Evolutionary conservation across 2,329 filamentous ascomycete genomes (phyloP).

Genomic region (Colletotrichum scovillei): DNA sequence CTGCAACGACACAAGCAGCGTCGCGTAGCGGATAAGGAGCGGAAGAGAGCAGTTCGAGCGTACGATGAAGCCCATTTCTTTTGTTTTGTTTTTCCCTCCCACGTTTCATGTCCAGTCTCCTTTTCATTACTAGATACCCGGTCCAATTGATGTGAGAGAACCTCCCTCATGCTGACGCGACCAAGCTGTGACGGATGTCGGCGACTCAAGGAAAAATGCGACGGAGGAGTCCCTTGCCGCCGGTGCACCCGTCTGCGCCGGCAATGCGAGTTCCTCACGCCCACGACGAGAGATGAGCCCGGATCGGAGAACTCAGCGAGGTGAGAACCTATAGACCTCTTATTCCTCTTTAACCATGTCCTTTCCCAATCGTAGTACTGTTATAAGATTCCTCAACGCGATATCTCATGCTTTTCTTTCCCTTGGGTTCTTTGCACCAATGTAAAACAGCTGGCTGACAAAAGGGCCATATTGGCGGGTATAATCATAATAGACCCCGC

Average conservation of each 20-base stretch:
- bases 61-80: conserved; percentile 21
- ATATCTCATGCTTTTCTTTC: background rate
- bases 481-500: conserved; percentile 9
- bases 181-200: conserved; percentile 65
- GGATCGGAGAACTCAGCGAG: conserved; percentile 26
- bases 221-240: conserved; percentile 65
- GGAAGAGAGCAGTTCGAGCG: conserved; percentile 43
- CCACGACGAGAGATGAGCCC: conserved; percentile 43
- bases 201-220: conserved; percentile 67
- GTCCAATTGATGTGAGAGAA: background rate
- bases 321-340: background rate
- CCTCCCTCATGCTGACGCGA: conserved; percentile 30
- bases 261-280: conserved; percentile 59
- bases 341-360: background rate
- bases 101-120: no score
- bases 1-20: conserved; percentile 39
- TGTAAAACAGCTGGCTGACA: conserved; percentile 27
- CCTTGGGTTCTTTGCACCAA: conserved; percentile 16
- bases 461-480: background rate
- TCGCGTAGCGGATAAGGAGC: conserved; percentile 41
- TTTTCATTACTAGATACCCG: background rate
- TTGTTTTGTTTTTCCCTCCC: no score
- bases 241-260: conserved; percentile 62
- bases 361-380: background rate
- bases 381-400: background rate